Evolutionary conservation across 2,329 filamentous ascomycete species (phyloP), one percentile per base, ranked within the genome.

Genomic region (Neophaeococcomyces aloes): DNA sequence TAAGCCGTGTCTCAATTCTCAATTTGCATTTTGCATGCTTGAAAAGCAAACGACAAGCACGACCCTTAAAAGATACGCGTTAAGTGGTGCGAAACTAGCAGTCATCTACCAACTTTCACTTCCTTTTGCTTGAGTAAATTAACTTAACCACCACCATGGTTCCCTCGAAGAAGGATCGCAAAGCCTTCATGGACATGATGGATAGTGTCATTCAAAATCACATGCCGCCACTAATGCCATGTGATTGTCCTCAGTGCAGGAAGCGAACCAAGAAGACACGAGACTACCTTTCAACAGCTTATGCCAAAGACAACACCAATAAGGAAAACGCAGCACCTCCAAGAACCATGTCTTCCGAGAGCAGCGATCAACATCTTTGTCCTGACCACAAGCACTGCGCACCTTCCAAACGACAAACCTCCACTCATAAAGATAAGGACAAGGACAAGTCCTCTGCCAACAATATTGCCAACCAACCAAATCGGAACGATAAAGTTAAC

Each of bases 161-260:
- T 33, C 39, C 39, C 3, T 35, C 39, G 18, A 23, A 29, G 18
- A 42, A 42, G 31, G 21, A 17, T 13, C 30, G 34, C 15, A 32
- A 19, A 21, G 41, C 41, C 3, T 44, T 44, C 25, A 44, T 44
- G 41, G 41, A 25, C 27, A 44, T 44, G 41, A 44, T 44, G 41
- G 41, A 44, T n/a, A 29, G 30, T 14, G 29, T 44, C 21, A 19
- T 42, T 21, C 30, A 42, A 35, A 42, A 31, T 15, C 39, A 42
- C 35, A 18, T 31, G 14, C 23, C 23, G 10, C 23, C 23, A 27
- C 10, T 27, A 27, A 27, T 27, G 23, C 30, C 25, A 29, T 42
- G 39, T 35, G 39, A 42, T 29, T 42, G 39, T 31, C 19, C 39
- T 29, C 30, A 42, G 3, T 42, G 39, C 31, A 34, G 23, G 34